Evolutionary conservation across 257 asterid genomes (phyloP), one percentile per base, ranked within the genome.

Genomic region (Penstemon barbatus): DNA sequence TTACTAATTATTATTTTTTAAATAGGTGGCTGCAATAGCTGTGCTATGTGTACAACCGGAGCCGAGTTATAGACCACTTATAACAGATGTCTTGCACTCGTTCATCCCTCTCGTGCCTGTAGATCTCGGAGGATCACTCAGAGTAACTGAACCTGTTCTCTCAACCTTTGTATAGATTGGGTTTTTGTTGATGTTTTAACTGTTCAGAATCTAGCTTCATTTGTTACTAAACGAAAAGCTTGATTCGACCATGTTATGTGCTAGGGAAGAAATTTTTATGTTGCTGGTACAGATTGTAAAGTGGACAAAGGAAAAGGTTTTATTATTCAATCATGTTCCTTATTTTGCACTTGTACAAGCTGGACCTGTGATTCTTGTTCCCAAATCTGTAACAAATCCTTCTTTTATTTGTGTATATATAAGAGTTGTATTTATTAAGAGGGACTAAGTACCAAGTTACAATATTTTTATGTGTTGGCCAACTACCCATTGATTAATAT

Each of bases 21-120:
- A 45, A 44, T 33, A 87, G 90, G 94, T 87, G 81, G 94, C 90
- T 56, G 87, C 96, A 11, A 82, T 88, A 50, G 92, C 90, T 4
- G 89, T 84, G 80, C 81, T 88, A 36, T 88, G 96, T 59, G 87
- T 88, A 64, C 96, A 88, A 67, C 86, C 90, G 10, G 96, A 88
- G 81, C 90, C 96, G 68, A 84, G 96, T 77, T 88, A 88, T 70
- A 78, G 92, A 50, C 92, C 92, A 8, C 69, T 86, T 77, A 83
- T 86, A 61, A 83, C 89, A 2, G 92, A 83, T 64, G 92, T 86
- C 63, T 70, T 86, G 56, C 86, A 86, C 66, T 83, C 92, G 57
- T 81, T 81, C 65, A 83, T 83, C 48, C 92, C 92, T 11, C 92
- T 86, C 8, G 87, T 83, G 57, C 87, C 91, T 61, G 77, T 68